Evolutionary conservation across 2,329 filamentous ascomycete genomes (phyloP).

Genomic region (Lecanicillium sp.): DNA sequence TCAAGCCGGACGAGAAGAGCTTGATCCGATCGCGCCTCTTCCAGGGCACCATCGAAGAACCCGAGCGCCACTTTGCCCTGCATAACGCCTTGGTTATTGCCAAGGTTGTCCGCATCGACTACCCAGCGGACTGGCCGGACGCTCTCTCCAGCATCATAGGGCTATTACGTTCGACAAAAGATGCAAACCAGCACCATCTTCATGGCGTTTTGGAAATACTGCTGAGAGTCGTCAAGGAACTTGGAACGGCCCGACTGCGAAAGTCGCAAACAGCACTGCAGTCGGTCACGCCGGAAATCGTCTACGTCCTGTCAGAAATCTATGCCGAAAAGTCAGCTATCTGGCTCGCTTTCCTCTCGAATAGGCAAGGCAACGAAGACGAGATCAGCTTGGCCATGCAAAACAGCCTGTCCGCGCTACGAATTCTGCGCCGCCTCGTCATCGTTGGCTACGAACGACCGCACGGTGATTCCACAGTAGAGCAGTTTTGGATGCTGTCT

Average conservation of each 20-base stretch:
- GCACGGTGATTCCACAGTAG: constrained; percentile 67
- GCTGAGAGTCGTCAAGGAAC: constrained; percentile 82
- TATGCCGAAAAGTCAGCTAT: constrained; percentile 65
- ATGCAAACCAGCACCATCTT: constrained; percentile 57
- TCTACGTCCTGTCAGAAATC: constrained; percentile 70
- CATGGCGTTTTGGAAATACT: constrained; percentile 68
- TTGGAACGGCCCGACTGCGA: constrained; percentile 70
- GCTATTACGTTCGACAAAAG: constrained; percentile 46
- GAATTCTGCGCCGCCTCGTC: constrained; percentile 70
- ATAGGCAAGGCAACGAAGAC: constrained; percentile 49
- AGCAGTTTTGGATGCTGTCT: constrained; percentile 72
- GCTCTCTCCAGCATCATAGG: constrained; percentile 53
- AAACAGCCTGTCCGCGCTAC: constrained; percentile 72
- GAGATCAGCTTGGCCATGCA: constrained; percentile 58
- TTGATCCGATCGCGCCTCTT: constrained; percentile 69
- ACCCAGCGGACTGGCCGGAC: constrained; percentile 74
- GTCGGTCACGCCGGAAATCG: constrained; percentile 70
- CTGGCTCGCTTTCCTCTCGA: constrained; percentile 58
- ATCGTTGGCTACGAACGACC: constrained; percentile 79
- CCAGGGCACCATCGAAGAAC: constrained; percentile 69
- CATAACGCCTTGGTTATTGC: constrained; percentile 85
- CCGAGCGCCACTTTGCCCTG: constrained; percentile 65
- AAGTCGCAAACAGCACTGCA: constrained; percentile 71
- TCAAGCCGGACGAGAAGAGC: constrained; percentile 67
- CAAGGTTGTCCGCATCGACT: constrained; percentile 86